A percentile compares a stretch with the other conserved stretches of the same genome.
Evolutionary conservation across 2,329 filamentous ascomycete species (phyloP).

Genomic region (Hypoxylon sp.): DNA sequence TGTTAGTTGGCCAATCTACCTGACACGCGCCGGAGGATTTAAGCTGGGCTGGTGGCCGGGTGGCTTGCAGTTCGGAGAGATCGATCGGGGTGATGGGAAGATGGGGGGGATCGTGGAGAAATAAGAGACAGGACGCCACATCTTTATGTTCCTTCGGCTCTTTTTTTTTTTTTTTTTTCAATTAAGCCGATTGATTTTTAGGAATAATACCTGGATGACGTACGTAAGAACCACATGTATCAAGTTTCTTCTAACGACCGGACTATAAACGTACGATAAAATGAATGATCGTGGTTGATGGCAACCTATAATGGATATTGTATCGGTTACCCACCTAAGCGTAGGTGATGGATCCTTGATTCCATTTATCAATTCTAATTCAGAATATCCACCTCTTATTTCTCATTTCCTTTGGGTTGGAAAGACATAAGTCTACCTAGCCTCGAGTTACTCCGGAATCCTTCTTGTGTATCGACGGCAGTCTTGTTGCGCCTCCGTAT

Average conservation of each 20-base stretch:
- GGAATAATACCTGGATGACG: neutral
- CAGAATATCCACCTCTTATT: neutral
- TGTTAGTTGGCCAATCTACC: neutral
- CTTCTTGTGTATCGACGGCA: constrained; percentile 20
- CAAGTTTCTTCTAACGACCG: neutral
- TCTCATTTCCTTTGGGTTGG: neutral
- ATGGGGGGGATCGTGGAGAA: constrained; percentile 34
- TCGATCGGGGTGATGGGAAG: constrained; percentile 17
- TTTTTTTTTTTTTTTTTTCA: constrained; percentile 11
- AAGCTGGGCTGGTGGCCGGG: constrained; percentile 13
- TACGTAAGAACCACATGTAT: neutral
- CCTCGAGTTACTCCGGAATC: constrained; percentile 1
- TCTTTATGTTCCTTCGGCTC: constrained; percentile 2
- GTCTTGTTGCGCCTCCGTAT: constrained; percentile 20
- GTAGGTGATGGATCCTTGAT: neutral
- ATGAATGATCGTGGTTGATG: neutral
- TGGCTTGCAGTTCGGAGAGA: constrained; percentile 28
- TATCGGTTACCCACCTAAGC: neutral
- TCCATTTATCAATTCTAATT: neutral
- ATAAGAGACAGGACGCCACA: constrained; percentile 26
- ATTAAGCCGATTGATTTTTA: constrained; percentile 11
- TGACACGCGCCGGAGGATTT: neutral
- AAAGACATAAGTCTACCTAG: neutral
- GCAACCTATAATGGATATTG: constrained; percentile 1
- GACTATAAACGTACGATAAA: neutral